These are phyloP conservation scores for Fraxinus dipetala DNA, from an alignment of 305 asterid species.

Conservation along the genomic window DNA sequence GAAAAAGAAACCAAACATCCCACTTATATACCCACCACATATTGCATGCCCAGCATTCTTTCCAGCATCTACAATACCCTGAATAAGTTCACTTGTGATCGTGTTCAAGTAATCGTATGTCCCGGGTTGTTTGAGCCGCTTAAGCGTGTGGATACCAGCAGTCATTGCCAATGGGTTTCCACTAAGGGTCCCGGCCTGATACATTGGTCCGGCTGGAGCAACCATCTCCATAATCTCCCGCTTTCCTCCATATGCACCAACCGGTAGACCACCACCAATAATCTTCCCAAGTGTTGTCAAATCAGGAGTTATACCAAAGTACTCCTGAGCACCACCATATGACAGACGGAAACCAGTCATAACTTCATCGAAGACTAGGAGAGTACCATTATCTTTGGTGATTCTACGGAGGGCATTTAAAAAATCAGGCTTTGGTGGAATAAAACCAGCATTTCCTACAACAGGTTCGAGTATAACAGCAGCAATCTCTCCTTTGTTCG, in stretches of 20 bases:
- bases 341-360: constrained; percentile 93
- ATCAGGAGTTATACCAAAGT: constrained; percentile 87
- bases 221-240: constrained; percentile 98
- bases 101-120: constrained; percentile 71
- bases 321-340: constrained; percentile 97
- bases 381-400: constrained; percentile 61
- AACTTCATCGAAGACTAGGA: constrained; percentile 88
- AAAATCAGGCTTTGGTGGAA: constrained; percentile 74
- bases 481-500: constrained; percentile 74
- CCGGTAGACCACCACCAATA: constrained; percentile 96
- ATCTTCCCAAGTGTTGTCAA: constrained; percentile 93
- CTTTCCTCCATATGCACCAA: constrained; percentile 97
- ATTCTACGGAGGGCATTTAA: constrained; percentile 53
- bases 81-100: constrained; percentile 62
- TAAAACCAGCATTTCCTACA: constrained; percentile 91
- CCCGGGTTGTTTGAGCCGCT: constrained; percentile 65
- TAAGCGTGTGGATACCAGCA: constrained; percentile 94
- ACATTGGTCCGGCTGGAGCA: constrained; percentile 98
- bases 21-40: constrained; percentile 73
- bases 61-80: constrained; percentile 74
- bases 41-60: constrained; percentile 91
- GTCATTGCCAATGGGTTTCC: constrained; percentile 99
- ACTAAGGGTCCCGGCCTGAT: constrained; percentile 93
- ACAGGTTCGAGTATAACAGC: constrained; percentile 90
- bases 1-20: constrained; percentile 96